Evolutionary conservation across 1,139 yeast genomes (phyloP).

Genomic region (Spencermartinsiella ligniputridi): DNA sequence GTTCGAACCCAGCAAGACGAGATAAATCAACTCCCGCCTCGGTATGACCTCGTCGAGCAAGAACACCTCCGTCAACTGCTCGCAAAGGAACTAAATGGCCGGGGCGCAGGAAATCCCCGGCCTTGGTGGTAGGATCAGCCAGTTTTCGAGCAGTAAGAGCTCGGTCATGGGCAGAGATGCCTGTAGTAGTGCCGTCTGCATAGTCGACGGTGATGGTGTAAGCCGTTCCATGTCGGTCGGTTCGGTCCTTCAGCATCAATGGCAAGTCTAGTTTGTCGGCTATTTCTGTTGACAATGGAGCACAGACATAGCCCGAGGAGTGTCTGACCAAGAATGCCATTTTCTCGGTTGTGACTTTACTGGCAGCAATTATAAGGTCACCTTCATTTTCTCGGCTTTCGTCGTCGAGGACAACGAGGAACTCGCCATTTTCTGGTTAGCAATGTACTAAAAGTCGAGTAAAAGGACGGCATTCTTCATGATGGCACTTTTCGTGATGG

Average conservation of each 20-base stretch:
- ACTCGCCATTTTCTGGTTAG: conserved; percentile 64
- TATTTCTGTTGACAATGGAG: conserved; percentile 69
- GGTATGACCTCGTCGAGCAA: conserved; percentile 90
- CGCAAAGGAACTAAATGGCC: conserved; percentile 93
- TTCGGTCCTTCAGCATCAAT: conserved; percentile 60
- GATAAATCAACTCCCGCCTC: conserved; percentile 95
- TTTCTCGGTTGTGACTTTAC: conserved; percentile 67
- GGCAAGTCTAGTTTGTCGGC: conserved; percentile 82
- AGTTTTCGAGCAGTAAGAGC: conserved; percentile 73
- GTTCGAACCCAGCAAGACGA: conserved; percentile 67
- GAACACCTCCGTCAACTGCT: conserved; percentile 82
- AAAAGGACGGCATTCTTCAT: neutral
- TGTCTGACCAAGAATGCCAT: conserved; percentile 94
- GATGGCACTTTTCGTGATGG: too few species aligned
- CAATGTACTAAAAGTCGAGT: neutral
- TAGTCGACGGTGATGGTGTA: conserved; percentile 90
- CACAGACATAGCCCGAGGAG: conserved; percentile 87
- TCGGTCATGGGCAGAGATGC: conserved; percentile 92
- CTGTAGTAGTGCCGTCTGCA: conserved; percentile 85
- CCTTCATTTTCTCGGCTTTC: conserved; percentile 97
- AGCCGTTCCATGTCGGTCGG: conserved; percentile 95
- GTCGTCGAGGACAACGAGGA: conserved; percentile 91
- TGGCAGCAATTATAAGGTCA: conserved; percentile 90
- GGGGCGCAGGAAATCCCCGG: conserved; percentile 76
- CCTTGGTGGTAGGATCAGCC: conserved; percentile 54